Evolutionary conservation across 2,329 filamentous ascomycete genomes (phyloP), one percentile per base, ranked within the genome.

Genomic region (Aspergillus versicolor): DNA sequence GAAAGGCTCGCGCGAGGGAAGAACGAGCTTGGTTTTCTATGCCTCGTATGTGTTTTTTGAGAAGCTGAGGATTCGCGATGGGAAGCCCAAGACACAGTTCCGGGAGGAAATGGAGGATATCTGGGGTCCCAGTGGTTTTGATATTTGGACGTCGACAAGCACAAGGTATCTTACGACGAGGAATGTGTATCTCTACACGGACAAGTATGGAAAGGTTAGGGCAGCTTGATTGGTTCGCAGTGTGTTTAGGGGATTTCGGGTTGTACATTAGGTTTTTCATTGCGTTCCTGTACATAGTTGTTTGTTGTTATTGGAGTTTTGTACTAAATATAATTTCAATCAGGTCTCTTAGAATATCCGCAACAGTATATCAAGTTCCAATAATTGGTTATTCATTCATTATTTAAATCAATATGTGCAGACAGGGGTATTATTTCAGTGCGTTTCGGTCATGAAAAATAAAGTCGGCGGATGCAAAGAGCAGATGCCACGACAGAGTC

Each of bases 11-110:
- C 72, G 70, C 9, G 72, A 74, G 2, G 83, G 84, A 4, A 81
- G 81, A 52, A 80, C 76, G 3, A 80, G 73, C 52, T 61, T 63
- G 8, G 72, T 81, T 1, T 86, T 79, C 64, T 85, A 86, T 61
- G 78, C 77, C 3, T 76, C 74, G 0, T 86, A 86, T 64, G 77
- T 84, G 19, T 84, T 80, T 67, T 86, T 86, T 63, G 83, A 87
- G 72, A 86, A 86, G 73, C 60, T 81, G 62, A 71, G 83, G 15
- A 69, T 86, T 53, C 76, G 76, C 63, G 73, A 82, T 52, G 71
- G 73, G 0, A 84, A 82, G 68, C 72, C 78, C 44, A 85, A 85
- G 73, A 75, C 69, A 17, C 76, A 80, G 65, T 77, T 79, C 63
- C 71, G 83, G 12, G 49, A 74, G 59, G 78, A 81, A 56, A 84